phyloP scores from a whole-genome alignment of 2,329 filamentous ascomycete species.

The Alternaria infectoria region DNA sequence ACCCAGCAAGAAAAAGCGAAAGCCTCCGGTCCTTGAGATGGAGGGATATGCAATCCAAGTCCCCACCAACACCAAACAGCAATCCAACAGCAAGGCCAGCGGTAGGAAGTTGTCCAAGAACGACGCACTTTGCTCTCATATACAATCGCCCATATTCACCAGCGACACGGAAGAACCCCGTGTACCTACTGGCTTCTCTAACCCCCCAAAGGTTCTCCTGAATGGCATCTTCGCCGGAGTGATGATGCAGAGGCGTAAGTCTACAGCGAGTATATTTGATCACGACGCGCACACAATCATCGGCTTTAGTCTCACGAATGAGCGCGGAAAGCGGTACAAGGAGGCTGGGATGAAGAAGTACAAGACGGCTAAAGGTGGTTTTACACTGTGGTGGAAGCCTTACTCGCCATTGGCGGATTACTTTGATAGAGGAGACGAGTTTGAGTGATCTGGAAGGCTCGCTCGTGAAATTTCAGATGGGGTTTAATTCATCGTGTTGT shows the following conservation, averaged over 20 bases:
- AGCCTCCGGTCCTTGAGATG: too few species aligned
- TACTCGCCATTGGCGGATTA: not conserved
- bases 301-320: fast-evolving
- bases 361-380: not conserved
- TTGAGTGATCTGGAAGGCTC: not conserved
- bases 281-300: not conserved
- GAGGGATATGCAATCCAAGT: too few species aligned
- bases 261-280: not conserved
- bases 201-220: not conserved
- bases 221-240: not conserved
- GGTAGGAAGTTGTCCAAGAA: too few species aligned
- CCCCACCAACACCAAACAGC: too few species aligned
- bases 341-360: not conserved
- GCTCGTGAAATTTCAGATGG: too few species aligned
- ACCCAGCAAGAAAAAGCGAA: too few species aligned
- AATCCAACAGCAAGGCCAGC: too few species aligned
- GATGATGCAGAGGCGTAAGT: not conserved
- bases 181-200: not conserved
- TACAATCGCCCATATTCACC: too few species aligned
- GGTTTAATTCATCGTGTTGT: not conserved
- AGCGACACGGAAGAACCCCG: not conserved
- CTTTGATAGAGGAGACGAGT: not conserved
- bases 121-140: too few species aligned
- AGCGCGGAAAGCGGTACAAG: not conserved
- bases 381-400: not conserved